Conservation (phyloP, 441 rosid species). For the Jatropha podagrica region DNA sequence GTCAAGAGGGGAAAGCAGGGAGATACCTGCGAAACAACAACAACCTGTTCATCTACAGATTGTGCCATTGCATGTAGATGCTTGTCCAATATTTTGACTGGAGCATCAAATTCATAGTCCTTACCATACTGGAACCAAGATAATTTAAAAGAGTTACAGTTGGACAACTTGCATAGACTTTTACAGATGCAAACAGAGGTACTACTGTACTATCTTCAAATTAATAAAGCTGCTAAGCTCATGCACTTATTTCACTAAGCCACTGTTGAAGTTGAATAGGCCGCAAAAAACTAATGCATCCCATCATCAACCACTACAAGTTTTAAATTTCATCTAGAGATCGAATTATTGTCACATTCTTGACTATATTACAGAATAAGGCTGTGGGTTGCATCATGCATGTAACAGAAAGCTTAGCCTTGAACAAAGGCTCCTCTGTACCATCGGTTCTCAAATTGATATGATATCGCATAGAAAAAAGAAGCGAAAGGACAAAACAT, state of each 20-base stretch:
- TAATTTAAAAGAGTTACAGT: not conserved
- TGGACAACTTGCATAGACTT: not conserved
- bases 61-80: conserved; percentile 81
- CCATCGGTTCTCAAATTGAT: not conserved
- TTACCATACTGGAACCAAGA: conserved; percentile 69
- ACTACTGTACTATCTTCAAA: not conserved
- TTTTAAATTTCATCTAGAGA: not conserved
- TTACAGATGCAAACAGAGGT: not conserved
- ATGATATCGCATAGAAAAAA: not conserved
- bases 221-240: not conserved
- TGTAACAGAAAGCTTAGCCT: not conserved
- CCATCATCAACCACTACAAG: not conserved
- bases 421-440: not conserved
- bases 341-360: not conserved
- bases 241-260: not conserved
- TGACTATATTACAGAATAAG: not conserved
- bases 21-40: conserved; percentile 84
- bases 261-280: not conserved
- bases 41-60: conserved; percentile 79
- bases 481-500: not conserved
- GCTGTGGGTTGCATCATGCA: not conserved
- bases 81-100: conserved; percentile 87
- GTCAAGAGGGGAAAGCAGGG: not conserved
- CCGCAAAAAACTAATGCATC: not conserved
- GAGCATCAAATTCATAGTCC: conserved; percentile 88